These are phyloP conservation scores for Daldinia childiae DNA, from an alignment of 495 filamentous ascomycete species.

Conservation along the genomic window DNA sequence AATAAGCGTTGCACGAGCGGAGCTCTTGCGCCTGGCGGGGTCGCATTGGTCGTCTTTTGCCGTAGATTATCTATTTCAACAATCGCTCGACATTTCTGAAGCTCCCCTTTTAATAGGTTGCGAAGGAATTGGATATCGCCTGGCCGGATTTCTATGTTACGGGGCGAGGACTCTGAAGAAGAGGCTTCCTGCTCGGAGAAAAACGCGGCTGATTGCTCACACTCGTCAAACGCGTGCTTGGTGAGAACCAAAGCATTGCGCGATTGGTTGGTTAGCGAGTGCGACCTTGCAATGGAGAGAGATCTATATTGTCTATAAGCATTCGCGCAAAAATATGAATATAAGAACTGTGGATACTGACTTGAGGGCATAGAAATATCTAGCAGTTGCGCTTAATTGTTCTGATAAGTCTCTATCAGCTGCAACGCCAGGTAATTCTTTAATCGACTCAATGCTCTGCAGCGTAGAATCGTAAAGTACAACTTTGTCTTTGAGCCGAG, in stretches of 20 bases:
- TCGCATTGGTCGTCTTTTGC: slow-evolving; percentile 49
- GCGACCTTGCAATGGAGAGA: slow-evolving; percentile 84
- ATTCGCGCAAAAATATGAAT: background rate
- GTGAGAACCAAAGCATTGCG: slow-evolving; percentile 87
- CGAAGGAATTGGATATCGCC: slow-evolving; percentile 65
- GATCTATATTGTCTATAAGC: slow-evolving; percentile 63
- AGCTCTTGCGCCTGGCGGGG: slow-evolving; percentile 39
- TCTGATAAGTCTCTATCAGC: slow-evolving; percentile 78
- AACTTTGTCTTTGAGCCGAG: slow-evolving; percentile 83
- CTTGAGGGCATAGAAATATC: slow-evolving; percentile 91
- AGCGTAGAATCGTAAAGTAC: slow-evolving; percentile 94
- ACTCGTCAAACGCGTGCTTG: slow-evolving; percentile 70
- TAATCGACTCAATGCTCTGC: slow-evolving; percentile 87
- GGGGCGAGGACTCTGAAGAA: slow-evolving; percentile 45
- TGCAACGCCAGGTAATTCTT: slow-evolving; percentile 89
- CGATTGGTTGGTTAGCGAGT: slow-evolving; percentile 75
- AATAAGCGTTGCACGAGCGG: slow-evolving; percentile 76
- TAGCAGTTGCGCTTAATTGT: slow-evolving; percentile 78
- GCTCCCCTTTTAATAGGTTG: slow-evolving; percentile 68
- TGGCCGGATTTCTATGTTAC: slow-evolving; percentile 68
- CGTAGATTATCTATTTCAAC: slow-evolving; percentile 76
- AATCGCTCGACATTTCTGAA: slow-evolving; percentile 80
- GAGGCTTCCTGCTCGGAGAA: slow-evolving; percentile 40
- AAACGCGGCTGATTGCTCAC: slow-evolving; percentile 50
- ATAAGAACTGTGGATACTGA: slow-evolving; percentile 50